Evolutionary conservation across 371 early-diverging fungal species (phyloP), one percentile per base, ranked within the genome.

Genomic region (Rhizoclosmatium hyalinum): DNA sequence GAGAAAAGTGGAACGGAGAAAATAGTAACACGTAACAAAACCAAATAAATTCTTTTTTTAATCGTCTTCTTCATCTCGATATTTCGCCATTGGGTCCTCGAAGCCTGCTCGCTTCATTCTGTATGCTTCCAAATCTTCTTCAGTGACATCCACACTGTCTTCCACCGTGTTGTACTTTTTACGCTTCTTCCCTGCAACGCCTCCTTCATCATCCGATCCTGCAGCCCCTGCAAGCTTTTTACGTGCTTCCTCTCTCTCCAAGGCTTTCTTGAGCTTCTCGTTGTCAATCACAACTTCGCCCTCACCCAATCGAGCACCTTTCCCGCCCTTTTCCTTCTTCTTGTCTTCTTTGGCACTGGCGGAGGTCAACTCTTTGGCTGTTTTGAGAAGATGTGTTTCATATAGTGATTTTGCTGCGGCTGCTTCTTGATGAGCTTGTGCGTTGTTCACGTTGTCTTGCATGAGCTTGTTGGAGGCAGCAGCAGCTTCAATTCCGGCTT

Each of bases 401-500:
- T 77, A 50, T 8, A 77, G 63, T 12, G 73, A 74, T 46, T 74
- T 77, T 21, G 62, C 60, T 10, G 69, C 53, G 45, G 61, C 67
- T 17, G 62, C n/a, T 41, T 69, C 41, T n/a, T 64, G 19, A 2
- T 44, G 8, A 19, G 61, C 0, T 42, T 65, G 4, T 14, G 50
- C 41, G 50, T 73, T 56, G 46, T 46, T 62, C 5, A 8, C 53
- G 14, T 55, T 12, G 4, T 57, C 63, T 19, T 64, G 43, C 65
- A 79, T 45, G 3, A 80, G 56, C 57, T 76, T 65, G 3, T 32
- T 50, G 14, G 80, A 75, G 21, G 84, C 86, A 54, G 83, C 79
- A 55, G 86, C 86, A 24, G 93, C 94, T 72, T 93, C 94, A 65
- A 91, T 91, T 45, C 93, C 94, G 12, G 91, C 91, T 42, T 82